Evolutionary conservation across 169 alveolate genomes (phyloP), one percentile per base, ranked within the genome.

Genomic region (Eimeria zaria): DNA sequence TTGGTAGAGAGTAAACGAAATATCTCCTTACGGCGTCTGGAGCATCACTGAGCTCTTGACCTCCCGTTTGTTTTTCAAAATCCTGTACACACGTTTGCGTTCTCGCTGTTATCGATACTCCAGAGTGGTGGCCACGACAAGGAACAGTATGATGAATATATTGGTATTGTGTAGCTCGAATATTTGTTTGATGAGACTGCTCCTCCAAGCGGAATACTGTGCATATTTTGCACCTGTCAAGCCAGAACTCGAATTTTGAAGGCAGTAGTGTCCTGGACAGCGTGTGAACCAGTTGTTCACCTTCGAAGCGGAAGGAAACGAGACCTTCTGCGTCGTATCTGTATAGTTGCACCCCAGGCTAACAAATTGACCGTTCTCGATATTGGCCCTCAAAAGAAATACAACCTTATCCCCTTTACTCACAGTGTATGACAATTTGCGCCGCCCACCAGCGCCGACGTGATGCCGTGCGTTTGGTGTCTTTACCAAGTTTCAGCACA

Each of bases 21-120:
- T 48, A 46, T 11, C 41, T 33, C 74, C 96, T 93, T 69, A 93
- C 96, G 96, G 91, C 7, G 96, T 93, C 89, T 88, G 78, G 46
- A 81, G 85, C 64, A 12, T 41, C 48, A 80, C 60, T 14, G 51
- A 41, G 18, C 88, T 88, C 64, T 67, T 88, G 41, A 93, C 64
- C 64, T 67, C 78, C 20, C 90, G 93, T 62, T 93, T 93, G 80
- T 64, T 88, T 48, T 51, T 60, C 51, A 93, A 24, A 71, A 93
- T 93, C 89, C 96, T 93, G 81, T 39, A 67, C 67, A n/a, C n/a
- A 36, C 71, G 27, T 24, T 7, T 1, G 71, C 41, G 36, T 18
- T 33, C 16, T 24, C 55, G 20, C 5, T 18, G 6, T 71, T 20
- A 1, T 22, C 53, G 81, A 39, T 71, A 30, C 53, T 33, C n/a